phyloP scores from a whole-genome alignment of 208 protist genomes.

The Herpetomonas tarakana region DNA sequence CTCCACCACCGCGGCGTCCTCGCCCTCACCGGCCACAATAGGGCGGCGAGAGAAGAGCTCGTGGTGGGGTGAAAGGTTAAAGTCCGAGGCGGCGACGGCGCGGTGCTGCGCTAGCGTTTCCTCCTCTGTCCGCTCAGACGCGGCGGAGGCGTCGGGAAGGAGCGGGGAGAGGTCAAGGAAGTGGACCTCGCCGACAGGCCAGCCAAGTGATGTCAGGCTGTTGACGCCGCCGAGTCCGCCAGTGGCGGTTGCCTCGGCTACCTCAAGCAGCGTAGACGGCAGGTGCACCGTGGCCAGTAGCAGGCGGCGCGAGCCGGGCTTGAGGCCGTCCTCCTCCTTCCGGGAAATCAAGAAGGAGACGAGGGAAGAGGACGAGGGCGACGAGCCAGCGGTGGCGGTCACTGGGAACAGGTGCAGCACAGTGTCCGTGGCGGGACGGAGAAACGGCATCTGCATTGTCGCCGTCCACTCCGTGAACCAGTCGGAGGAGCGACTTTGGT shows the following conservation, averaged over 20 bases:
- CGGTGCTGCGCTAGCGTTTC: not conserved
- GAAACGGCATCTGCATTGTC: constrained; percentile 45
- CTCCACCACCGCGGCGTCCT: not conserved
- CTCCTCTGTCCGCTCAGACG: too few species aligned
- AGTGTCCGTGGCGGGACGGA: constrained; percentile 30
- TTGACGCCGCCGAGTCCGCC: constrained; percentile 14
- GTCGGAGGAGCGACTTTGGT: constrained; percentile 8
- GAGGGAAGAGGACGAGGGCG: constrained; percentile 10
- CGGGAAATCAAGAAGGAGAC: constrained; percentile 43
- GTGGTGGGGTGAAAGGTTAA: not conserved
- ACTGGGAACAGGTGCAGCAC: constrained; percentile 31
- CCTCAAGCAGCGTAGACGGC: constrained; percentile 39
- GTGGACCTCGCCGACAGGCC: constrained; percentile 48
- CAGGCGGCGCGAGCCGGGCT: not conserved
- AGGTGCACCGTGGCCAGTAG: constrained; percentile 39
- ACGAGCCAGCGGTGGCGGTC: not conserved
- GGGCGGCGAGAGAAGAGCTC: not conserved
- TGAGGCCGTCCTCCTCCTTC: not conserved
- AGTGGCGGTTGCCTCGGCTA: not conserved
- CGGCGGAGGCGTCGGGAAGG: not conserved
- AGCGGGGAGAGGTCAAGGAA: constrained; percentile 8
- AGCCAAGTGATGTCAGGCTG: constrained; percentile 16
- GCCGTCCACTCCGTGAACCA: constrained; percentile 65
- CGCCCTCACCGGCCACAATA: not conserved
- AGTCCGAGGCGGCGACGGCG: not conserved